Base-by-base conservation (phyloP, 2,329 filamentous ascomycete genomes). In the Fusarium circinatum region DNA sequence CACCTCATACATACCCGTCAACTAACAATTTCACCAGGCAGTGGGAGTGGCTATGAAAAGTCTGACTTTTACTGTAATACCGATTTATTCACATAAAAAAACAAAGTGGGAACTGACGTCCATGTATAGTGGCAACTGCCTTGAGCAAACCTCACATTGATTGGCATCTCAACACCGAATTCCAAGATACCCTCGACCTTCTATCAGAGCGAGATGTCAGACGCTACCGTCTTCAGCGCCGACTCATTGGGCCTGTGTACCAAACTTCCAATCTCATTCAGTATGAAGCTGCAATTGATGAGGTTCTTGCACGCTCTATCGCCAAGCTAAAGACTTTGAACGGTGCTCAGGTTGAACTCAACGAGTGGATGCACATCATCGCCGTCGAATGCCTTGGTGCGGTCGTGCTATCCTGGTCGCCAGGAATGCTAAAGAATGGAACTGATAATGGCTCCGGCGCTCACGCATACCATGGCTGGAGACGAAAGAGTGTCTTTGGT, bases 281-380 rank as follows among this genome's bases (percentile, higher is more conserved):
- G 51, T 83, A 85, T 47, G 85, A 86, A 61, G 52, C 69, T 1
- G 81, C 81, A 0, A 78, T 88, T 11, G 84, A 88, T 34, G 68
- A 68, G 0, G 85, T 86, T 2, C 71, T 88, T 12, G 65, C 77
- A 7, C 75, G 76, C 0, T 82, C 79, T 2, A 68, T 86, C 3
- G 65, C 79, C 6, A 83, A 81, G 32, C 71, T 89, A 1, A 78
- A 75, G 8, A 63, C 66, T 0, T 75, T 87, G 3, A 51, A 81
- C 1, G 85, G 85, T 1, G 73, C 77, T 4, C 80, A 84, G 34
- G 75, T 89, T 8, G 85, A 88, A 63, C 75, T 89, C 24, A 86
- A 85, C 57, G 84, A 87, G 61, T 89, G 87, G 87, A 89, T 89
- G 86, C 87, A 89, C 77, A 88, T 89, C 63, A 80, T 88, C 24